These are phyloP conservation scores for Albizia julibrissin DNA, from an alignment of 306 rosid species.

Conservation along the genomic window DNA sequence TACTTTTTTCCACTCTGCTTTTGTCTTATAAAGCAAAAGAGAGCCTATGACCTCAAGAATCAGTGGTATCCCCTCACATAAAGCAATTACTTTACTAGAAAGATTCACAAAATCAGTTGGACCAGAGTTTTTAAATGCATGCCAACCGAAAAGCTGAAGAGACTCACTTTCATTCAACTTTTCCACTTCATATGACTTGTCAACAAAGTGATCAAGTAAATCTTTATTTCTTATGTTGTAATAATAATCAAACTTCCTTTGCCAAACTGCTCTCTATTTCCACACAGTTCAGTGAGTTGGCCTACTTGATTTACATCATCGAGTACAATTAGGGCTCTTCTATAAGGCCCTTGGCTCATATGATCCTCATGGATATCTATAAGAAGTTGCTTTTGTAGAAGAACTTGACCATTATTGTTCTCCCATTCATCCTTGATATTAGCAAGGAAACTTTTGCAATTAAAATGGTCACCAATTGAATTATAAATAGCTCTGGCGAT, in stretches of 20 bases:
- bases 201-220: background rate
- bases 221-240: background rate
- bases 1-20: background rate
- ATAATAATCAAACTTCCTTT: background rate
- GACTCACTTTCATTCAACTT: background rate
- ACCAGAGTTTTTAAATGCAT: background rate
- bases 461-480: background rate
- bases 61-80: background rate
- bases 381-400: background rate
- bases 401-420: background rate
- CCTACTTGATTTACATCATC: background rate
- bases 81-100: background rate
- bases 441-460: background rate
- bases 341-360: background rate
- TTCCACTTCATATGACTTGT: background rate
- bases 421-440: background rate
- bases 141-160: background rate
- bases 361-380: background rate
- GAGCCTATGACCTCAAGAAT: background rate
- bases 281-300: background rate
- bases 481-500: background rate
- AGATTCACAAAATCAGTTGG: background rate
- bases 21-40: background rate
- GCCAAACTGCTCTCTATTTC: background rate
- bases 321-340: background rate